phyloP scores from a whole-genome alignment of 495 filamentous ascomycete genomes.

The Penicillium longicatenatum region DNA sequence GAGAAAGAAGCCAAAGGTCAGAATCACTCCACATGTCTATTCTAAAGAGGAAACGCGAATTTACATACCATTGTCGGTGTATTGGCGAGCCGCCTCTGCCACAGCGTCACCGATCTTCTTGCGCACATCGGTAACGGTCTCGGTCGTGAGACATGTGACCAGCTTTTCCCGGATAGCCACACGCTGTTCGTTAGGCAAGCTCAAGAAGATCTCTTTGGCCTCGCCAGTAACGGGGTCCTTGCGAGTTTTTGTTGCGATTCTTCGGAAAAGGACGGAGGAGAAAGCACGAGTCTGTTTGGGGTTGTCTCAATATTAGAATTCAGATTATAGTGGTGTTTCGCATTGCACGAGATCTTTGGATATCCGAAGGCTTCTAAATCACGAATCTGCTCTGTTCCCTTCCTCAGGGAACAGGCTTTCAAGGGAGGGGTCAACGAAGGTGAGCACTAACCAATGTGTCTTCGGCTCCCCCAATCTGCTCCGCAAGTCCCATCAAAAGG shows the following conservation, averaged over 20 bases:
- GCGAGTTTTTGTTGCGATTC: constrained; percentile 83
- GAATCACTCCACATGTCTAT: constrained; percentile 12
- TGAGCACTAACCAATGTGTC: constrained; percentile 63
- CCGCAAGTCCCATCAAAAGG: constrained; percentile 87
- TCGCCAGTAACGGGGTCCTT: constrained; percentile 72
- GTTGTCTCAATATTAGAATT: background rate
- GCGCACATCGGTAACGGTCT: constrained; percentile 69
- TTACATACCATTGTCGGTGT: constrained; percentile 81
- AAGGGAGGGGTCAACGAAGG: constrained; percentile 1
- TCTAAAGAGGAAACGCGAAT: constrained; percentile 14
- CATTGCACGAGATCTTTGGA: background rate
- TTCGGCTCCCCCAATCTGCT: constrained; percentile 77
- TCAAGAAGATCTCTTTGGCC: constrained; percentile 79
- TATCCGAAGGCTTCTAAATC: background rate
- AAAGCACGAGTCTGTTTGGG: constrained; percentile 73
- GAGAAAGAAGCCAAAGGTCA: constrained; percentile 20
- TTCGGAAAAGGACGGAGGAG: constrained; percentile 90
- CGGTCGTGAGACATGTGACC: constrained; percentile 70
- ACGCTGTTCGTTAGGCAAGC: constrained; percentile 68
- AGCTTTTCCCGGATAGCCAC: constrained; percentile 78
- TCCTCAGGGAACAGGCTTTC: background rate
- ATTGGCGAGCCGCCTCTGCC: constrained; percentile 91
- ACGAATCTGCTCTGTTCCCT: background rate
- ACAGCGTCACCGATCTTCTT: constrained; percentile 97
- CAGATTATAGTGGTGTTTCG: background rate